These are phyloP conservation scores for Jaltomata sinuosa DNA, from an alignment of 257 asterid species.

Conservation along the genomic window DNA sequence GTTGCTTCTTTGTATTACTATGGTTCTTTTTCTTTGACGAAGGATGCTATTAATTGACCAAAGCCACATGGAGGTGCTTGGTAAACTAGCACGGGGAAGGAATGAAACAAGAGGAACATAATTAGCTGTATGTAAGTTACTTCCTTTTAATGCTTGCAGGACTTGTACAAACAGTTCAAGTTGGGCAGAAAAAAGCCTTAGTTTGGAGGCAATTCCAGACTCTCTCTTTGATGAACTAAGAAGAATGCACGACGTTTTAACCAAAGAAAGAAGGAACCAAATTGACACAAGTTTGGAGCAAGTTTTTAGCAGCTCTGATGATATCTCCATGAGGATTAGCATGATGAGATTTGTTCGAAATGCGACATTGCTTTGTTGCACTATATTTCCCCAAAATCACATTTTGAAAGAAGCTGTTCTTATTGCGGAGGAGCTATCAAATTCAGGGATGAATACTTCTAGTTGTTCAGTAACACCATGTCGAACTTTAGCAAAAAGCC, in stretches of 20 bases:
- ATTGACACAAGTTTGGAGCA: slow-evolving; percentile 37
- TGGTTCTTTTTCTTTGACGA: neutral
- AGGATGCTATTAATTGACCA: neutral
- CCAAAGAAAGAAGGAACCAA: slow-evolving; percentile 22
- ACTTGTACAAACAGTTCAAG: slow-evolving; percentile 81
- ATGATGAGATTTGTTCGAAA: slow-evolving; percentile 81
- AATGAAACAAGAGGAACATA: neutral
- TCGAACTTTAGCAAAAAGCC: slow-evolving; percentile 75
- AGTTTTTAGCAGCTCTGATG: slow-evolving; percentile 47
- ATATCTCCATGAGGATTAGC: slow-evolving; percentile 47
- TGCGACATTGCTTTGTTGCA: slow-evolving; percentile 68
- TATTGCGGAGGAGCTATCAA: slow-evolving; percentile 85
- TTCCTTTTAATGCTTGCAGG: slow-evolving; percentile 36
- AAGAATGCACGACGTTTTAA: slow-evolving; percentile 34
- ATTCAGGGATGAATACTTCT: slow-evolving; percentile 46
- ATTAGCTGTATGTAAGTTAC: neutral
- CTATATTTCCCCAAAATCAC: slow-evolving; percentile 68
- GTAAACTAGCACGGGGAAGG: neutral
- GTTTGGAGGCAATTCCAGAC: slow-evolving; percentile 57
- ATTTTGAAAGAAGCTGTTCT: slow-evolving; percentile 89
- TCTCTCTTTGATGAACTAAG: slow-evolving; percentile 52
- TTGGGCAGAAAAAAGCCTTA: slow-evolving; percentile 61
- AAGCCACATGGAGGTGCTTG: neutral
- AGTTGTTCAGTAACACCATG: slow-evolving; percentile 66
- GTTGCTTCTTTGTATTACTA: neutral